A percentile compares a stretch with the other conserved stretches of the same genome.
phyloP scores from a whole-genome alignment of 768 basidiomycete species.

The Xerocomellus intermedius region DNA sequence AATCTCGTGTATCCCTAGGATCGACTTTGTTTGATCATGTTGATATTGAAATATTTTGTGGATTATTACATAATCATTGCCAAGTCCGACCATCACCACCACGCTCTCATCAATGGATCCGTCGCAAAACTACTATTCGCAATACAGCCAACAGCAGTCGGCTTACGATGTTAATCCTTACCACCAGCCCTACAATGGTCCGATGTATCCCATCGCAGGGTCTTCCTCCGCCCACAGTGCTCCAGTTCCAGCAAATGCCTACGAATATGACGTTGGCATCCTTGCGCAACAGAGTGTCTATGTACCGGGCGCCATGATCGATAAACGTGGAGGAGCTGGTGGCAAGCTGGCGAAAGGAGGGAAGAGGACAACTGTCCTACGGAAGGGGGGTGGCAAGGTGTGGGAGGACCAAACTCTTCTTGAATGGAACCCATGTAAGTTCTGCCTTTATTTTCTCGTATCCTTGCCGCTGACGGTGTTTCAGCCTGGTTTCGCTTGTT shows the following conservation, averaged over 20 bases:
- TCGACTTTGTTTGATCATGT: conserved; percentile 28
- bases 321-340: conserved; percentile 81
- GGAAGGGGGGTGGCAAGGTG: conserved; percentile 93
- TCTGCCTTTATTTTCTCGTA: background rate
- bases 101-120: conserved; percentile 25
- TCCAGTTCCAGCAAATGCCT: conserved; percentile 85
- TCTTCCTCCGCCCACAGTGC: conserved; percentile 67
- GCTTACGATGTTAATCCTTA: conserved; percentile 72
- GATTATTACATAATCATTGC: conserved; percentile 15
- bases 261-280: conserved; percentile 90
- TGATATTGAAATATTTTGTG: conserved; percentile 20
- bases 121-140: conserved; percentile 46
- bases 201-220: conserved; percentile 65
- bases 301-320: conserved; percentile 88
- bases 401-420: conserved; percentile 98
- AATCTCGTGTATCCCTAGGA: conserved; percentile 9
- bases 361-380: conserved; percentile 88
- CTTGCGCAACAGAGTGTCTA: conserved; percentile 90
- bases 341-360: conserved; percentile 87
- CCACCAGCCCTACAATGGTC: conserved; percentile 76
- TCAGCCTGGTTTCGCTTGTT: conserved; percentile 96
- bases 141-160: conserved; percentile 53
- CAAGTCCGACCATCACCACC: background rate
- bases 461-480: conserved; percentile 4
- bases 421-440: conserved; percentile 96